A percentile compares a stretch with the other conserved stretches of the same genome.
Evolutionary conservation across 1,139 yeast genomes (phyloP).

Genomic region (Saccharomycopsis crataegensis): DNA sequence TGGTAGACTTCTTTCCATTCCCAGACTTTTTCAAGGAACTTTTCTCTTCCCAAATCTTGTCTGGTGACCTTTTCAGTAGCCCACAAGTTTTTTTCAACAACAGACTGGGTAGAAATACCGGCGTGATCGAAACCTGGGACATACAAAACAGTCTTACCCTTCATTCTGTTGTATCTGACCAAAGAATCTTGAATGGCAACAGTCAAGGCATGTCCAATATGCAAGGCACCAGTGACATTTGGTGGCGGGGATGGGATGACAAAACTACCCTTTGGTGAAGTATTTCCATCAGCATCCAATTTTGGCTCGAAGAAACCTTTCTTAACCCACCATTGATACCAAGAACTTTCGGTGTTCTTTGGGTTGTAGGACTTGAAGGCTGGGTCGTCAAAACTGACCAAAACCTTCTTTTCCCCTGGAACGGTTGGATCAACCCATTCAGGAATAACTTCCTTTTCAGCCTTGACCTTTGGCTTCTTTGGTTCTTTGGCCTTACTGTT

Average conservation of each 20-base stretch:
- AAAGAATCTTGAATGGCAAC: constrained; percentile 91
- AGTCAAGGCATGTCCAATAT: constrained; percentile 97
- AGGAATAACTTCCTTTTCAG: constrained; percentile 63
- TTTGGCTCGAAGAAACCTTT: constrained; percentile 87
- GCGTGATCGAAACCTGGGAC: constrained; percentile 99
- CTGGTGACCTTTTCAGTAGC: constrained; percentile 81
- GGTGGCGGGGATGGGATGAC: constrained; percentile 98
- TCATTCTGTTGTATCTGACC: constrained; percentile 93
- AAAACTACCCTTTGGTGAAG: constrained; percentile 77
- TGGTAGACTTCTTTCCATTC: constrained; percentile 98
- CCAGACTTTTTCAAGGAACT: constrained; percentile 85
- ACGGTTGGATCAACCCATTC: constrained; percentile 76
- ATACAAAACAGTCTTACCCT: constrained; percentile 88
- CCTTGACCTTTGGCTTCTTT: constrained; percentile 62
- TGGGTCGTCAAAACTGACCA: constrained; percentile 82
- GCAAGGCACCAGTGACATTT: constrained; percentile 97
- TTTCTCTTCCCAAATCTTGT: constrained; percentile 92
- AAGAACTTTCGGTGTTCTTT: constrained; percentile 85
- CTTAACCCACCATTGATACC: constrained; percentile 98
- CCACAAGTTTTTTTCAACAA: constrained; percentile 95
- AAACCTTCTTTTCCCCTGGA: constrained; percentile 84
- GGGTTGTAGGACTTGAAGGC: constrained; percentile 94
- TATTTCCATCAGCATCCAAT: constrained; percentile 62
- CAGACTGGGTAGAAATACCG: constrained; percentile 98
- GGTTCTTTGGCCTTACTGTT: constrained; percentile 32